Conservation (phyloP, 1,139 yeast genomes). For the Trichomonascaceae sp. region DNA sequence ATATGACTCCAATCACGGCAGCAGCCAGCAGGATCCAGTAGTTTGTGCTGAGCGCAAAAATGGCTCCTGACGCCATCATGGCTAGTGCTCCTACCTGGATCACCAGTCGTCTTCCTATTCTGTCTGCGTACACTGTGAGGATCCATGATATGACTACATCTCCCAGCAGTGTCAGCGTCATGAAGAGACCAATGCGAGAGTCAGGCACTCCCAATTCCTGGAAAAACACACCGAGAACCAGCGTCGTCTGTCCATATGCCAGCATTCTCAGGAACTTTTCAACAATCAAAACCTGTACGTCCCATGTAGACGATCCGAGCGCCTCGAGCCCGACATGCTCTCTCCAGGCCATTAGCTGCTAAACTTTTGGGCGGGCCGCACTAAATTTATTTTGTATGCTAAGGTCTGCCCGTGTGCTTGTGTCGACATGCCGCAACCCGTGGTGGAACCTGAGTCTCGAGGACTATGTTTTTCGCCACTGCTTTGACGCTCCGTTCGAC, state of each 20-base stretch:
- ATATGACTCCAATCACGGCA: slow-evolving; percentile 55
- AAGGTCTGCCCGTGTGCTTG: slow-evolving; percentile 19
- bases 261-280: slow-evolving; percentile 63
- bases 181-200: slow-evolving; percentile 56
- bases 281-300: slow-evolving; percentile 53
- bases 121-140: slow-evolving; percentile 69
- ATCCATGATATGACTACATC: slow-evolving; percentile 62
- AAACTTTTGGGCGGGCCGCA: no score
- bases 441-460: slow-evolving; percentile 71
- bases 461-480: slow-evolving; percentile 50
- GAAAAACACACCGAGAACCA: slow-evolving; percentile 61
- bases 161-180: slow-evolving; percentile 72
- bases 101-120: slow-evolving; percentile 57
- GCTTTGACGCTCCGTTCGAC: slow-evolving; percentile 33
- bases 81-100: slow-evolving; percentile 51
- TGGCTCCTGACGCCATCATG: slow-evolving; percentile 59
- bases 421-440: slow-evolving; percentile 51
- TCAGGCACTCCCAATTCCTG: slow-evolving; percentile 44
- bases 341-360: slow-evolving; percentile 2
- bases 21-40: slow-evolving; percentile 49
- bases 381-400: no score
- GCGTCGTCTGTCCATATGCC: slow-evolving; percentile 74
- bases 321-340: slow-evolving; percentile 10
- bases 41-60: slow-evolving; percentile 42
- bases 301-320: slow-evolving; percentile 21